Base-by-base conservation (phyloP, 371 early-diverging fungal species). In the Capillidium rhysosporum region DNA sequence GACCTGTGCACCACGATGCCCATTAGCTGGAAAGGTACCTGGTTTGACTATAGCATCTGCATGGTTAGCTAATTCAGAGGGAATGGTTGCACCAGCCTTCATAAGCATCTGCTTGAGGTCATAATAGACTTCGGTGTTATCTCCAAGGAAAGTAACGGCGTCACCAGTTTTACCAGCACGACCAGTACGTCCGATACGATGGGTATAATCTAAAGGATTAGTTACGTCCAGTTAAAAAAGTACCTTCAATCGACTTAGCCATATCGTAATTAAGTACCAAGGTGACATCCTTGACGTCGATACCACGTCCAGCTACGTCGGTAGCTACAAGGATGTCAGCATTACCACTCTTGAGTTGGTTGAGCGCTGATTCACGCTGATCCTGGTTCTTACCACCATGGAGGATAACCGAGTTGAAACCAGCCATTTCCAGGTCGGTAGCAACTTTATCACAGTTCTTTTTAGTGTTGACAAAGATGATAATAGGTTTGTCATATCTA, bases 251-350 rank as follows among this genome's bases (percentile, higher is more conserved):
- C 46, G 73, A 84, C 64, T 95, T 94, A 49, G 94, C 85, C 89
- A 99, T 89, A 62, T 98, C 96, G 63, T 80, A 98, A 64, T 98
- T 99, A 60, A 99, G 66, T 2, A 99, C 99, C 46, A 94, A 67
- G 4, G 89, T 87, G 23, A 99, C 89, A 61, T 98, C 84, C 66
- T 89, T 89, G 39, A 98, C 79, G 70, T 99, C 99, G 61, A 99
- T 89, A 71, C 99, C 99, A 66, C 99, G 86, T 39, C 92, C 92
- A 16, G 98, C 98, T 9, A 99, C 97, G 69, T 93, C 92, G 1
- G 99, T 99, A 8, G 98, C 98, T 40, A 99, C 57, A 10, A 60
- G 46, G 20, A 60, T 53, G 26, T 60, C 57, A 40, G 53, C 56
- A 16, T 52, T 59, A 0, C 52, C 56, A 26, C 44, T 46, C 40